Base-by-base conservation (phyloP, 1,284 basidiomycete genomes). In the Rhodotorula glutinis region DNA sequence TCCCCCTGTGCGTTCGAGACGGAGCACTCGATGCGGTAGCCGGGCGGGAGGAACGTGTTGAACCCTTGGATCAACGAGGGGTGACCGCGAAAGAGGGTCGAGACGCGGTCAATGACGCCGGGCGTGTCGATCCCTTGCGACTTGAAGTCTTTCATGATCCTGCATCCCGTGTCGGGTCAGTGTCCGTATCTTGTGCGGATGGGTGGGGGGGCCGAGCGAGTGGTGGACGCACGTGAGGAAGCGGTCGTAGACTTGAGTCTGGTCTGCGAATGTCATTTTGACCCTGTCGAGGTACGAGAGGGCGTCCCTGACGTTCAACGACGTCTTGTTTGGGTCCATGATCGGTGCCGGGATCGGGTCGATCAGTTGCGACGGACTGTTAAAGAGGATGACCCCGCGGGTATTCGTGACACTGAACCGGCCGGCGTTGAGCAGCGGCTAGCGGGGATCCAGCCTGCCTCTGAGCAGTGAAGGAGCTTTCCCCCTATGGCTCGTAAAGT, bases 21-120 rank as follows among this genome's bases (percentile, higher is more conserved):
- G 92, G 78, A 97, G 88, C 81, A 72, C 41, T 73, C 71, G 66
- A 73, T 73, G 56, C 69, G 66, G 62, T 98, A 98, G 46, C 95
- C 95, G 27, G 90, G 86, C 2, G 96, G 96, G 5, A 98, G 85
- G 81, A 98, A 98, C 8, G 95, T 98, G 82, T 99, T 98, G 86
- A 98, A 98, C 38, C 96, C 96, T 80, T 96, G 90, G 65, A 99
- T 98, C 75, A 99, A 88, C 69, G 84, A 80, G 4, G 91, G 92
- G 80, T 97, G 92, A 23, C 93, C 93, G 74, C 91, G 87, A 80
- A 99, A 99, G 56, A 99, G 87, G 72, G 86, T 87, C 2, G 93
- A 97, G 61, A 98, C 71, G 62, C 95, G 90, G 76, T 94, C 88
- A 77, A 99, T 99, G 75, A 98, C 96, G 68, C 94, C 95, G 1